Conservation (phyloP, 2,329 filamentous ascomycete genomes). For the Penicillium sp. region DNA sequence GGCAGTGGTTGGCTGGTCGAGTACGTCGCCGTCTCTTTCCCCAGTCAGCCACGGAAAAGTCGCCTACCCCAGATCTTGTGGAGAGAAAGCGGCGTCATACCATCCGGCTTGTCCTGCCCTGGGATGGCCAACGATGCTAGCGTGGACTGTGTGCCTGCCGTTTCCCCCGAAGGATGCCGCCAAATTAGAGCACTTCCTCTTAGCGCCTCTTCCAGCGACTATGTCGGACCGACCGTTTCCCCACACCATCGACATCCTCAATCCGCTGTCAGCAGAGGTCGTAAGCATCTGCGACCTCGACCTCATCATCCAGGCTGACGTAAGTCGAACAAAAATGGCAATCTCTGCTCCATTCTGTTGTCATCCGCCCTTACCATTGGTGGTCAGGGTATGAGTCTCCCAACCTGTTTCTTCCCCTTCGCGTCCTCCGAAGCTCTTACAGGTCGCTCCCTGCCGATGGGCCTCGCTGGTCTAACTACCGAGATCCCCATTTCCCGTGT, state of each 20-base stretch:
- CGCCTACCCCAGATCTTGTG: not conserved
- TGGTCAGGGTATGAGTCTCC: not conserved
- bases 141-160: not conserved
- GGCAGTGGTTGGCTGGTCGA: too few relatives aligned
- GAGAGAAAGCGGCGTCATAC: not conserved
- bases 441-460: not conserved
- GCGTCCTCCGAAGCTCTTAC: not conserved
- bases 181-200: too few relatives aligned
- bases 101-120: not conserved
- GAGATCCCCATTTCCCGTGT: too few relatives aligned
- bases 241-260: too few relatives aligned
- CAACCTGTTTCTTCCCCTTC: not conserved
- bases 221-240: too few relatives aligned
- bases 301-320: too few relatives aligned
- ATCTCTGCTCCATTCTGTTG: not conserved
- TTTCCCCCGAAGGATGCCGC: not conserved
- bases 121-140: not conserved
- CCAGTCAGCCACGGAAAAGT: not conserved
- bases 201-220: too few relatives aligned
- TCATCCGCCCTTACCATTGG: not conserved
- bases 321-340: too few relatives aligned
- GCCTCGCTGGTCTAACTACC: too few relatives aligned
- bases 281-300: too few relatives aligned
- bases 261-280: too few relatives aligned
- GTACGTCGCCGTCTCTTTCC: too few relatives aligned